Evolutionary conservation across 352 stramenopile genomes (phyloP).

Genomic region (Phytophthora cactorum): DNA sequence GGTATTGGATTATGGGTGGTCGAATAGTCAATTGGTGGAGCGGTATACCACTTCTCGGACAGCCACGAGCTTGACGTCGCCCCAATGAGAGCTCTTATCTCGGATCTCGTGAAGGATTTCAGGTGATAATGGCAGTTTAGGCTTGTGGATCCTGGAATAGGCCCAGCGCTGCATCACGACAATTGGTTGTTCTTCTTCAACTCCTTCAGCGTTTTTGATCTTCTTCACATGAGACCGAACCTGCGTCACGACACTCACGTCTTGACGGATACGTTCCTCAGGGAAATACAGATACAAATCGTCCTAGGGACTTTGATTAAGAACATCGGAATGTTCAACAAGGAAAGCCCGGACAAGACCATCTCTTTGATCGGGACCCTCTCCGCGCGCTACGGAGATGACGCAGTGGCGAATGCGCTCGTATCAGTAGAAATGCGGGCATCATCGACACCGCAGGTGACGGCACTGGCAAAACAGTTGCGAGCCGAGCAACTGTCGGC

Average conservation of each 20-base stretch:
- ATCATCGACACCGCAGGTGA: background rate
- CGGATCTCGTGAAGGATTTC: constrained; percentile 41
- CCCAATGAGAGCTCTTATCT: constrained; percentile 47
- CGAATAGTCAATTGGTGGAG: too few relatives aligned
- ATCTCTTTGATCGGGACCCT: background rate
- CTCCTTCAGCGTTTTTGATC: constrained; percentile 6
- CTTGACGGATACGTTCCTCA: constrained; percentile 32
- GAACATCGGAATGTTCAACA: background rate
- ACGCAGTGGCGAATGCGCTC: background rate
- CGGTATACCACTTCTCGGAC: constrained; percentile 30
- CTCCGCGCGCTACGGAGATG: constrained; percentile 1
- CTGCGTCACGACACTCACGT: constrained; percentile 34
- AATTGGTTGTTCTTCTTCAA: constrained; percentile 26
- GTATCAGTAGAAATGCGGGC: background rate
- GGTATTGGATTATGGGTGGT: too few relatives aligned
- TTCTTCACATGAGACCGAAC: constrained; percentile 25
- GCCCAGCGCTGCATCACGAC: constrained; percentile 34
- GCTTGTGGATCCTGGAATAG: constrained; percentile 23
- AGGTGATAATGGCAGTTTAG: constrained; percentile 20
- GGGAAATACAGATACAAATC: constrained; percentile 32
- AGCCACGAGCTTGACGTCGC: constrained; percentile 45
- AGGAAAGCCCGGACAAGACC: background rate
- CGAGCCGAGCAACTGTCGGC: background rate
- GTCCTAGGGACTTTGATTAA: background rate
- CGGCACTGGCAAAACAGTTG: background rate